phyloP scores from a whole-genome alignment of 192 early-diverging fungal species.

The Coemansia biformis region DNA sequence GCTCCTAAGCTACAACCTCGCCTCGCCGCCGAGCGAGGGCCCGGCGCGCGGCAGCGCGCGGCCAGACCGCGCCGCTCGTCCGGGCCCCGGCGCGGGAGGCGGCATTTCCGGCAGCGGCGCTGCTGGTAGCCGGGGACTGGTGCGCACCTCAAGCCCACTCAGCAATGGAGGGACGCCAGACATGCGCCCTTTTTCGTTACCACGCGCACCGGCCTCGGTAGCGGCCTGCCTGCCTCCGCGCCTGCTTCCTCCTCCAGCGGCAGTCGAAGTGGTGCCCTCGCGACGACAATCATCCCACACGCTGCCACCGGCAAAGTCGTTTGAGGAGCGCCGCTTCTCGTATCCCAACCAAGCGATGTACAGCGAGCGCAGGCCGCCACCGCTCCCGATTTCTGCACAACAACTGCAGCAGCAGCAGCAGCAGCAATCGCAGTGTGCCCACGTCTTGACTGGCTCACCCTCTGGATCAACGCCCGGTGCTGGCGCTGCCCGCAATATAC shows the following conservation, averaged over 20 bases:
- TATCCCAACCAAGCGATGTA: slow-evolving; percentile 37
- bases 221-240: slow-evolving; percentile 27
- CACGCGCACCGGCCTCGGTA: slow-evolving; percentile 42
- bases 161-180: slow-evolving; percentile 3
- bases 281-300: slow-evolving; percentile 49
- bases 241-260: not conserved
- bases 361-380: slow-evolving; percentile 26
- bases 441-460: too few relatives aligned
- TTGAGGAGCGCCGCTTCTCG: slow-evolving; percentile 48
- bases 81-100: not conserved
- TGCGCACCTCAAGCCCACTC: slow-evolving; percentile 7
- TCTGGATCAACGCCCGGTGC: too few relatives aligned
- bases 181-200: slow-evolving; percentile 35
- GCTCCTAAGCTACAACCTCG: slow-evolving; percentile 36
- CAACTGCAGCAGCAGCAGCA: slow-evolving; percentile 9
- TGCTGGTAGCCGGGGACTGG: not conserved
- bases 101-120: too few relatives aligned
- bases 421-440: slow-evolving; percentile 2
- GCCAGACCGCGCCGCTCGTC: slow-evolving; percentile 1
- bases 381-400: slow-evolving; percentile 13
- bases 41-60: slow-evolving; percentile 5
- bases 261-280: slow-evolving; percentile 25
- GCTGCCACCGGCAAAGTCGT: slow-evolving; percentile 41
- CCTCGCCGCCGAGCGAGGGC: slow-evolving; percentile 29
- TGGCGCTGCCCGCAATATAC: slow-evolving; percentile 8